phyloP scores from a whole-genome alignment of 305 asterid genomes.

The Fraxinus baroniana region DNA sequence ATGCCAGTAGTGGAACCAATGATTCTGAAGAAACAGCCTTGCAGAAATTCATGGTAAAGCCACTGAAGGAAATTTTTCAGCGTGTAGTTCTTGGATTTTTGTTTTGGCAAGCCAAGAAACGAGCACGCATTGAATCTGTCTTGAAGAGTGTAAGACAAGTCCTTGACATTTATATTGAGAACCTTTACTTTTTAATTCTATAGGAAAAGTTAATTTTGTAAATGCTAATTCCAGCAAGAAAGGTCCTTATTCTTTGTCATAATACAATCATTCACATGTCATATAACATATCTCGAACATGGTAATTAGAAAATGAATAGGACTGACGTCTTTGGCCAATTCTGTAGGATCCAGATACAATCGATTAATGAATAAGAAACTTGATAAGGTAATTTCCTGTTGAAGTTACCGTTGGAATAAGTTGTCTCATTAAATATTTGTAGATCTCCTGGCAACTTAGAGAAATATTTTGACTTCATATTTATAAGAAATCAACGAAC shows the following conservation, averaged over 20 bases:
- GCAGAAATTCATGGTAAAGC: conserved; percentile 61
- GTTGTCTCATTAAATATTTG: not conserved
- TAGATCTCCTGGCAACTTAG: not conserved
- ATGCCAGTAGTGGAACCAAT: conserved; percentile 33
- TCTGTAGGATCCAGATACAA: not conserved
- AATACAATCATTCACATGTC: not conserved
- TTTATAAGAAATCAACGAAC: not conserved
- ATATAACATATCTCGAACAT: not conserved
- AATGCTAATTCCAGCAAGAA: not conserved
- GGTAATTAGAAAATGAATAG: not conserved
- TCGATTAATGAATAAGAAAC: not conserved
- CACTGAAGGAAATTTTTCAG: conserved; percentile 73
- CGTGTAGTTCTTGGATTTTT: conserved; percentile 73
- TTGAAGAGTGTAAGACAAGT: conserved; percentile 66
- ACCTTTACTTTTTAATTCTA: conserved; percentile 1
- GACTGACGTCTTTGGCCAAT: not conserved
- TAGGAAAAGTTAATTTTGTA: not conserved
- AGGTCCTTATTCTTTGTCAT: not conserved
- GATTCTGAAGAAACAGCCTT: conserved; percentile 57
- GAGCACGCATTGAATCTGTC: conserved; percentile 80
- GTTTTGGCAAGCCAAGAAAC: conserved; percentile 98
- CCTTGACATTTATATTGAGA: not conserved
- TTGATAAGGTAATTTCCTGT: not conserved
- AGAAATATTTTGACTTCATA: not conserved
- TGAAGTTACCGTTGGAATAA: not conserved